Evolutionary conservation across 371 early-diverging fungal genomes (phyloP).

Genomic region (Mycotypha africana): DNA sequence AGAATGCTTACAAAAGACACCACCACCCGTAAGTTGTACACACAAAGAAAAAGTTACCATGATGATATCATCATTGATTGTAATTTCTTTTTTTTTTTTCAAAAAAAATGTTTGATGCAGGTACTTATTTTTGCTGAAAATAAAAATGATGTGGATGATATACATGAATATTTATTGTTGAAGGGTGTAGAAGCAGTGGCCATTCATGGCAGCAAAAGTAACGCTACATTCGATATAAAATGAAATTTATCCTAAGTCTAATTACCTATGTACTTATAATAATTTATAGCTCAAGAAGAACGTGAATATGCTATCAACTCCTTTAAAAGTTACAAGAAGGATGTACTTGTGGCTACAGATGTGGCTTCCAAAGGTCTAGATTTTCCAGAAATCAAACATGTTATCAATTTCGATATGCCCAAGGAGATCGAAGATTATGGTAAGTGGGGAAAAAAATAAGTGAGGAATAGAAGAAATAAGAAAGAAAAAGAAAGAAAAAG

Average conservation of each 20-base stretch:
- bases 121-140: conserved; percentile 98
- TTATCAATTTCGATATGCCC: conserved; percentile 96
- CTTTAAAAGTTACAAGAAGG: conserved; percentile 77
- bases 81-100: background rate
- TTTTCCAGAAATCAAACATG: conserved; percentile 89
- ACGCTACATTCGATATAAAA: conserved; percentile 10
- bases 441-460: conserved; percentile 18
- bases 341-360: conserved; percentile 92
- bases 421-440: conserved; percentile 95
- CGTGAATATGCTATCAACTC: conserved; percentile 76
- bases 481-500: background rate
- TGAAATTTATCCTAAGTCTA: background rate
- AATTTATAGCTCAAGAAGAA: conserved; percentile 63
- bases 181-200: conserved; percentile 94
- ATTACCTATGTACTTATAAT: background rate
- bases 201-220: conserved; percentile 94
- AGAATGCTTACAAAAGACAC: conserved; percentile 91
- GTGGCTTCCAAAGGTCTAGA: conserved; percentile 92
- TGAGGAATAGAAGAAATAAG: too few relatives aligned
- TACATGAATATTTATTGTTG: conserved; percentile 89
- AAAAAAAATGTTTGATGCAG: conserved; percentile 30
- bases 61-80: conserved; percentile 1
- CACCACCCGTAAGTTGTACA: conserved; percentile 77
- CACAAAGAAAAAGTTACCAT: too few relatives aligned
- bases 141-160: conserved; percentile 99